Conservation (phyloP, 2,329 filamentous ascomycete species). For the Calonectria multiphialidica region DNA sequence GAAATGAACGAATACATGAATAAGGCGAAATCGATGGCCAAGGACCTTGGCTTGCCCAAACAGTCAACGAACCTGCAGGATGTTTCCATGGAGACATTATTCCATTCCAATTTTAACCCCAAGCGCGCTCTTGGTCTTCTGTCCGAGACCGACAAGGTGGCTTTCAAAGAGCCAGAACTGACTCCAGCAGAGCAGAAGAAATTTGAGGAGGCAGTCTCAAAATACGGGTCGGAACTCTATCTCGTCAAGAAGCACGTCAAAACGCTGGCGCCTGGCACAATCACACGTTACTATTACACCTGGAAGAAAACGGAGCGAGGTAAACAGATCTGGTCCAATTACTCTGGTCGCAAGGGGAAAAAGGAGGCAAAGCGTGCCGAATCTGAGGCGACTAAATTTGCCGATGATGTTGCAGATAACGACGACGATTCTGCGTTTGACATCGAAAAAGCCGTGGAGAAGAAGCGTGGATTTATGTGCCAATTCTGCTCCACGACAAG, state of each 20-base stretch:
- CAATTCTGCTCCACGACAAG: slow-evolving; percentile 88
- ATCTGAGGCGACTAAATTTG: slow-evolving; percentile 78
- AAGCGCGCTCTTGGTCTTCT: slow-evolving; percentile 79
- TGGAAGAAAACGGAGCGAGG: slow-evolving; percentile 97
- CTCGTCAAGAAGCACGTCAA: slow-evolving; percentile 88
- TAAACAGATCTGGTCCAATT: slow-evolving; percentile 90
- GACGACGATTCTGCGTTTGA: slow-evolving; percentile 97
- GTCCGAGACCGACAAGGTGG: slow-evolving; percentile 74
- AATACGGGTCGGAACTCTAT: slow-evolving; percentile 91
- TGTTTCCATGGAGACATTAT: slow-evolving; percentile 81
- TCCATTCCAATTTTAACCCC: slow-evolving; percentile 77
- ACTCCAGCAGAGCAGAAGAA: slow-evolving; percentile 84
- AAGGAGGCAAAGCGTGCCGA: slow-evolving; percentile 85
- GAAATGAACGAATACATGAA: slow-evolving; percentile 83
- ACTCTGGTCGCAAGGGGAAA: slow-evolving; percentile 87
- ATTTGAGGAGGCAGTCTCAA: slow-evolving; percentile 91
- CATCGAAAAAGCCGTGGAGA: slow-evolving; percentile 81
- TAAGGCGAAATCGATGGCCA: slow-evolving; percentile 73
- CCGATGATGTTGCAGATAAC: slow-evolving; percentile 93
- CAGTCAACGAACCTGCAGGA: slow-evolving; percentile 90
- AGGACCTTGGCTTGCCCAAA: slow-evolving; percentile 77
- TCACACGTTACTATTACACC: slow-evolving; percentile 95
- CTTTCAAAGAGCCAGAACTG: slow-evolving; percentile 87
- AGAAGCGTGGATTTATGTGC: slow-evolving; percentile 89
- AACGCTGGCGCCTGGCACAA: slow-evolving; percentile 80